Base-by-base conservation (phyloP, 805 yeast genomes). In the Starmerella potacharoeniae region DNA sequence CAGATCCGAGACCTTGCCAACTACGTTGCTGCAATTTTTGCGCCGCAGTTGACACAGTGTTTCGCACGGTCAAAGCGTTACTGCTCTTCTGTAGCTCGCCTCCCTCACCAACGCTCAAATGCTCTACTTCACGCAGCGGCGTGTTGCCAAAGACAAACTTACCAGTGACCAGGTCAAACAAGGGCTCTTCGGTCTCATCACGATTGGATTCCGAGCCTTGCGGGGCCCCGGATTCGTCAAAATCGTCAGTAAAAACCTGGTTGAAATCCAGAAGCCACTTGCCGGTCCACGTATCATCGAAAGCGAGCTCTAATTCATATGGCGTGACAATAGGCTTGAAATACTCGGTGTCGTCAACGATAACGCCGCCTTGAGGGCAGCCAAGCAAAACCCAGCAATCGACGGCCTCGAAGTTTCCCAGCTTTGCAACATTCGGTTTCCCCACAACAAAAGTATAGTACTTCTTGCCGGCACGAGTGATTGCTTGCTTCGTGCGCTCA, bases 321-420 rank as follows among this genome's bases (percentile, higher is more conserved):
- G 97, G 97, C 0, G 98, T 93, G 17, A 93, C 80, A 10, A 93
- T 85, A 0, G 97, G 97, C 68, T 83, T 88, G 72, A 80, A 87
- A 66, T 84, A 91, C 59, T 83, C 86, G 49, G 72, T 73, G 55
- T 82, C 80, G 67, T 91, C 96, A 13, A 93, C 68, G 39, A 91
- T 81, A 29, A 91, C 83, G 5, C 98, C 98, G 52, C 95, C 90
- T 62, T 89, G 88, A 10, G 95, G 89, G 68, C 98, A 93, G 0
- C 98, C 98, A 13, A 93, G 69, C 11, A 93, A 79, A 65, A 95
- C 90, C 97, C 98, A 93, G 28, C 86, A 77, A 62, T 93, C 97
- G 13, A 93, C 79, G n/a, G 81, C 82, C 59, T 91, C 98, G 66
- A 93, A 93, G 68, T 93, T 93, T 9, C 97, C 98, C 51, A 93